A percentile compares a stretch with the other conserved stretches of the same genome.
These are phyloP conservation scores for Nothophaeocryptopus gaeumannii DNA, from an alignment of 2,329 filamentous ascomycete species.

Conservation along the genomic window DNA sequence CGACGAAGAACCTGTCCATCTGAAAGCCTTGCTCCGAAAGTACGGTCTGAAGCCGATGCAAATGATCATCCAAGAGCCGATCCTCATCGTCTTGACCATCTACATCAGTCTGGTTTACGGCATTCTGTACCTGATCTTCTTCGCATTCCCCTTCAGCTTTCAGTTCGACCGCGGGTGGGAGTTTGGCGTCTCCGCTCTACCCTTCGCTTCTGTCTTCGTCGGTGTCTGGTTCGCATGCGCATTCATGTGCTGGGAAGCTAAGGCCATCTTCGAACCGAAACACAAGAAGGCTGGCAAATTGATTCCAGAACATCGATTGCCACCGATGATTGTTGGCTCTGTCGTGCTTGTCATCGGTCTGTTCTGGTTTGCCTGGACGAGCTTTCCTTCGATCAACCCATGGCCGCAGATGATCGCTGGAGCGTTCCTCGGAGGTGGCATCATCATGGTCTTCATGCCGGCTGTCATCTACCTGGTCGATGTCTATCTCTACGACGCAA, in stretches of 20 bases:
- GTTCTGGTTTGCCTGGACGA: conserved; percentile 44
- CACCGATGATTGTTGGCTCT: conserved; percentile 3
- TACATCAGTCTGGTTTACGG: conserved; percentile 65
- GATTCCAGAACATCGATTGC: conserved; percentile 37
- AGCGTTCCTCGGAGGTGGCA: conserved; percentile 32
- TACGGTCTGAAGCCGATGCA: conserved; percentile 63
- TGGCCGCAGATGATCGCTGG: conserved; percentile 37
- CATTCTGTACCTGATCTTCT: conserved; percentile 42
- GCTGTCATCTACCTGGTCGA: conserved; percentile 51
- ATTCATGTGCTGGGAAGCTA: conserved; percentile 26
- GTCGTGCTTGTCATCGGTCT: conserved; percentile 17
- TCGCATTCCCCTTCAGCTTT: conserved; percentile 39
- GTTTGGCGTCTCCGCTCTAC: conserved; percentile 34
- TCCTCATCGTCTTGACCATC: conserved; percentile 66
- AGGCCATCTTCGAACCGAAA: conserved; percentile 30
- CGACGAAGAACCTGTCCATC: conserved; percentile 42
- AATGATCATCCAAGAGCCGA: conserved; percentile 62
- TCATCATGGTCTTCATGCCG: conserved; percentile 35
- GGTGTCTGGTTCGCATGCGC: conserved; percentile 15
- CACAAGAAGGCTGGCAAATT: conserved; percentile 18
- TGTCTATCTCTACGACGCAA: conserved; percentile 55
- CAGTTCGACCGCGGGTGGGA: conserved; percentile 35
- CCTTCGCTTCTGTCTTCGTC: conserved; percentile 30
- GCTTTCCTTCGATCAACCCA: conserved; percentile 37
- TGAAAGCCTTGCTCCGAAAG: conserved; percentile 62